Evolutionary conservation across 2,329 filamentous ascomycete species (phyloP).

Genomic region (Diaporthe vexans): DNA sequence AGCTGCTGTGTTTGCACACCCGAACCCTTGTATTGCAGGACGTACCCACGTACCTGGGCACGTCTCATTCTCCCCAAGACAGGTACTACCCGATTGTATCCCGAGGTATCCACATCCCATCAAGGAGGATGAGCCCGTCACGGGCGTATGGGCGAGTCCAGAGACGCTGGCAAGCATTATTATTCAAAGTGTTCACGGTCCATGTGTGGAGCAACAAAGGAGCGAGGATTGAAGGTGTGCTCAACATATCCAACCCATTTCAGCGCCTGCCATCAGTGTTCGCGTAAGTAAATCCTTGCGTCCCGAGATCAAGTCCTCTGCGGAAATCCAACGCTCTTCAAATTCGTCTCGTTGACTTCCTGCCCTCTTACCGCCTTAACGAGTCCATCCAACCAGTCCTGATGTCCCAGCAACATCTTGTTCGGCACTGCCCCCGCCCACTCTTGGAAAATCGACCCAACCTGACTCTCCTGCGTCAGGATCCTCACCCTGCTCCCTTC

Average conservation of each 20-base stretch:
- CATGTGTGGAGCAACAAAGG: not conserved
- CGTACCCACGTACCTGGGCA: too few relatives aligned
- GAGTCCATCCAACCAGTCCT: constrained; percentile 49
- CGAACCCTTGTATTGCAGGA: constrained; percentile 9
- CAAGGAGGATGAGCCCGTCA: not conserved
- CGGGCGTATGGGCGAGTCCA: not conserved
- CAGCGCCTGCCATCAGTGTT: not conserved
- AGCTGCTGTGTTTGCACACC: constrained; percentile 11
- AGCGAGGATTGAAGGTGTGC: too few relatives aligned
- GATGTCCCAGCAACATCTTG: constrained; percentile 48
- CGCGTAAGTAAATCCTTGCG: too few relatives aligned
- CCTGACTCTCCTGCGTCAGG: constrained; percentile 50
- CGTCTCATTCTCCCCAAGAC: not conserved
- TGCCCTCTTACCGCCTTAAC: constrained; percentile 34
- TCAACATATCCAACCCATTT: not conserved
- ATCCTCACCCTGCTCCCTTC: constrained; percentile 48
- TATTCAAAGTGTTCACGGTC: not conserved
- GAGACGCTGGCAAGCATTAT: not conserved
- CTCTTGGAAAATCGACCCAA: constrained; percentile 46
- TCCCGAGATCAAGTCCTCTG: constrained; percentile 6
- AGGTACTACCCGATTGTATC: not conserved
- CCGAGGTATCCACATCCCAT: not conserved
- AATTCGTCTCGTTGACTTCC: constrained; percentile 31
- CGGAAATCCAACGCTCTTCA: constrained; percentile 36
- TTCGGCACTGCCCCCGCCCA: constrained; percentile 46